Evolutionary conservation across 768 basidiomycete genomes (phyloP), one percentile per base, ranked within the genome.

Genomic region (Cantharellus cinnabarinus): DNA sequence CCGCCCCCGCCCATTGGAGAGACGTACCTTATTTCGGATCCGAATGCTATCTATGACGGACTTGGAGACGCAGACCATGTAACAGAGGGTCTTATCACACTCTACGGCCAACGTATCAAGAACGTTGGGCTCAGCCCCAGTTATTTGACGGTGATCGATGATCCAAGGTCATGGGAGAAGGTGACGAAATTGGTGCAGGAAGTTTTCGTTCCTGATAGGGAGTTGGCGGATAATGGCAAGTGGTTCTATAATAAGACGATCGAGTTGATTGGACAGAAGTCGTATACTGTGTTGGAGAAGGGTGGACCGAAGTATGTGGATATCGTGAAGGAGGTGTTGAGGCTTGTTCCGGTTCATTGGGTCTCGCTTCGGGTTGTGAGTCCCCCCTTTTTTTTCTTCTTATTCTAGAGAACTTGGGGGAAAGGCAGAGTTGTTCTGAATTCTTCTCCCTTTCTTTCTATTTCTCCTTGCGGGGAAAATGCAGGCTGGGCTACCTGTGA

Each of bases 321-420:
- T 65, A 74, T 86, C 42, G 76, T 85, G 4, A 71, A 71, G 50
- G 80, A 86, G 63, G 82, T 86, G 20, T 76, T 82, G 64, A 83
- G 85, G 62, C 66, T 74, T 38, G 60, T 82, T 42, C 78, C 83
- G 0, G 67, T 82, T 3, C 73, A 77, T 60, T 86, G 81, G 81
- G 72, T 81, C 37, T 75, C 75, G 5, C 71, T 76, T 39, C 66
- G 77, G 57, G 69, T 83, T 60, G 83, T 54, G 52, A 54, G 52
- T 54, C 10, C 35, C 14, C 38, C 52, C 7, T 37, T 14, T 54
- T 10, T 10, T 37, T 10, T 37, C 10, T 10, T 37, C 44, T 29
- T 48, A 29, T 10, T 29, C 29, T 48, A 1, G 44, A 48, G 10
- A 29, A 48, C 44, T 48, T 29, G 44, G 10, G 44, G 44, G 10